Evolutionary conservation across 345 rosid species (phyloP), one percentile per base, ranked within the genome.

Genomic region (Salix suchowensis): DNA sequence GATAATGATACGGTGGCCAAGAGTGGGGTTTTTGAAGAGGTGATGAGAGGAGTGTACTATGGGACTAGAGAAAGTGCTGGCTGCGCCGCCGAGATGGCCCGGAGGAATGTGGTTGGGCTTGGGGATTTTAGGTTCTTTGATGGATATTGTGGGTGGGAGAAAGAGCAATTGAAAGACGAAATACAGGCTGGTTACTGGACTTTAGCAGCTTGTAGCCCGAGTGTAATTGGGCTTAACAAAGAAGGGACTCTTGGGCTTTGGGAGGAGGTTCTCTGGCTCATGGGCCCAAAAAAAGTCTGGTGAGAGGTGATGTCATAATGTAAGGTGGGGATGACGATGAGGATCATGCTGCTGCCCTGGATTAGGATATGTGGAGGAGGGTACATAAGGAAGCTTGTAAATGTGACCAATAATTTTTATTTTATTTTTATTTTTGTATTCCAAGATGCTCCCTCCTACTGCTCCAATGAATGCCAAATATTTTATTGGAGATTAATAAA

Each of bases 191-290:
- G 84, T 30, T 78, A 65, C 28, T 81, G 78, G 84, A 66, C 69
- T 4, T 34, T 74, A 7, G 81, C 78, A 15, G 84, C 84, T 8
- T 81, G 76, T 44, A 77, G 81, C 72, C 65, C 78, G 23, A 65
- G 65, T 70, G 76, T 78, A 14, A 79, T 87, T 69, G 94, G 97
- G 79, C 88, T 89, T 18, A 78, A 83, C 32, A 67, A 68, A 77
- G 82, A 80, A 0, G 83, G 85, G 12, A 83, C 72, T 40, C 70
- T 72, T 58, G 89, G 92, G 80, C 97, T 95, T 30, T 88, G 97
- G 97, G 95, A 90, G 46, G 96, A 95, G 77, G 77, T 91, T 78
- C 83, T 83, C 52, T 81, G 89, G 74, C 96, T 95, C 50, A 74
- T 89, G 74, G 92, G 88, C 60, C 91, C 85, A 28, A 86, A 70